Base-by-base conservation (phyloP, 129 eudicot species). In the Artemisia annua region DNA sequence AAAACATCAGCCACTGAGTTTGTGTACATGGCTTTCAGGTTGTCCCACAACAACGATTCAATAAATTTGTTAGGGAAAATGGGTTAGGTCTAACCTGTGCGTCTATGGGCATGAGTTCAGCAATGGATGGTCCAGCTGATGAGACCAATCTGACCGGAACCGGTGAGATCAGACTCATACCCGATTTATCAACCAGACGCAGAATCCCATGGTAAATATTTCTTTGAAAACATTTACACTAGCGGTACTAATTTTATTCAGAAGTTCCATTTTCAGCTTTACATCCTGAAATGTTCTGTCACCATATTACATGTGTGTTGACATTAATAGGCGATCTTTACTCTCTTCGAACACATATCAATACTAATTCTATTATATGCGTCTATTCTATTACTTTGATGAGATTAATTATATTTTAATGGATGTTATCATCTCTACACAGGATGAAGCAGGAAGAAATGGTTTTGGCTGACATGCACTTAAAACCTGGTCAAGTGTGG, bases 391-490 rank as follows among this genome's bases (percentile, higher is more conserved):
- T 61, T 22, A 26, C 19, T 61, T 28, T 26, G 32, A 57, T 62
- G 8, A 3, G 3, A 3, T 24, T 14, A 12, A 3, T 35, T 7
- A 39, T 7, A 10, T 64, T 64, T 7, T 64, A 3, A 64, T 64
- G 17, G 57, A 70, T 32, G 15, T 63, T 59, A 46, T 76, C 20
- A 11, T 48, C 54, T 48, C 43, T 77, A 44, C 17, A 68, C 85
- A 95, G 99, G 99, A 74, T 77, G 71, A 82, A 85, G 78, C 88
- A 87, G 22, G 97, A 95, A 82, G 97, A 95, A 69, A 95, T 95
- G 99, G 99, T 90, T 72, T 79, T 95, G 84, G 97, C 91, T 17
- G 96, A 95, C 82, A 95, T 95, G 97, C 85, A 85, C 73, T 56
- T 66, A 46, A 88, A 59, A 78, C 95, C 97, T 59, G 97, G 96